A percentile compares a stretch with the other conserved stretches of the same genome.
Evolutionary conservation across 1,284 basidiomycete species (phyloP).

Genomic region (Leccinum variabile): DNA sequence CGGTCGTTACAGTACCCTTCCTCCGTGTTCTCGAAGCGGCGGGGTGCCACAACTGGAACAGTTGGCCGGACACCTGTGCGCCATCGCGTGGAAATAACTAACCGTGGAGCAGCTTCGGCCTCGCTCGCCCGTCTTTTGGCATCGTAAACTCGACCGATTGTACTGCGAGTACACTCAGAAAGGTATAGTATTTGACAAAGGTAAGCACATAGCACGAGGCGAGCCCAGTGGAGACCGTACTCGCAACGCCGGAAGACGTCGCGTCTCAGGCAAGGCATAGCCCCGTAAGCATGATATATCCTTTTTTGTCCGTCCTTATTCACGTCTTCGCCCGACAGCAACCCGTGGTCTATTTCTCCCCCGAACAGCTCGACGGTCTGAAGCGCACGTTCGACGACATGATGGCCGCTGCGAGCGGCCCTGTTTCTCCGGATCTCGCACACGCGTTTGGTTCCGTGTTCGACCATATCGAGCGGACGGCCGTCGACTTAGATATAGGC

Average conservation of each 20-base stretch:
- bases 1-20: no score
- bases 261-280: slow-evolving; percentile 16
- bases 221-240: slow-evolving; percentile 12
- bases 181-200: no score
- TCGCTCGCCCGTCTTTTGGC: no score
- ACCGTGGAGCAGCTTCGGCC: no score
- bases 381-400: slow-evolving; percentile 35
- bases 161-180: no score
- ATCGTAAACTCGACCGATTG: no score
- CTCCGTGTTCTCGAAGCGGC: no score
- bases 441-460: slow-evolving; percentile 36
- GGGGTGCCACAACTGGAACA: no score
- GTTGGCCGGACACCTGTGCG: no score
- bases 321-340: slow-evolving; percentile 4
- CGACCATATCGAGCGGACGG: slow-evolving; percentile 35
- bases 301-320: background rate
- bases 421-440: slow-evolving; percentile 33
- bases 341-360: slow-evolving; percentile 34
- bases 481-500: slow-evolving; percentile 26
- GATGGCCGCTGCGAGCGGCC: slow-evolving; percentile 33
- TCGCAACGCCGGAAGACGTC: slow-evolving; percentile 19
- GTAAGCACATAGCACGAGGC: no score
- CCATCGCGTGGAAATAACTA: no score
- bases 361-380: slow-evolving; percentile 32
- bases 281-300: slow-evolving; percentile 16